phyloP scores from a whole-genome alignment of 164 flowering plant genomes.

The Stephania yunnanensis region DNA sequence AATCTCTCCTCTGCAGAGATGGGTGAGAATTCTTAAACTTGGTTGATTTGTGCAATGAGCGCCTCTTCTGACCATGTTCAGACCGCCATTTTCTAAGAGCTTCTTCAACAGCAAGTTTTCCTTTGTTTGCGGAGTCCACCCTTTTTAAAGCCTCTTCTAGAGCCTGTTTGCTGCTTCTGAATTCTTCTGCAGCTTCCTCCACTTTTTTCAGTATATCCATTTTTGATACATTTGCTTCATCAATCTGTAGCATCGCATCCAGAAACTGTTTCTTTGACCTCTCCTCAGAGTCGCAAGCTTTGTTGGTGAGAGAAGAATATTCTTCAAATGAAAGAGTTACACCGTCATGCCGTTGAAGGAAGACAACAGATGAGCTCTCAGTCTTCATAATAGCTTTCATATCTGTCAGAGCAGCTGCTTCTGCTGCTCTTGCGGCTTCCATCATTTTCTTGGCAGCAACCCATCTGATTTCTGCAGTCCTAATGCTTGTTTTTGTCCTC shows the following conservation, averaged over 20 bases:
- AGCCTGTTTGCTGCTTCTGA: conserved; percentile 59
- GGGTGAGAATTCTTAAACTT: conserved; percentile 67
- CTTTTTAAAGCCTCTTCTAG: conserved; percentile 67
- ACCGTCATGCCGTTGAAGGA: conserved; percentile 24
- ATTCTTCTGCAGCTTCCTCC: conserved; percentile 76
- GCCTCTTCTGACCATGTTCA: conserved; percentile 64
- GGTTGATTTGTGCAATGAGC: conserved; percentile 44
- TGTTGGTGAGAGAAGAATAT: conserved; percentile 46
- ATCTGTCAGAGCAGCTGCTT: conserved; percentile 74
- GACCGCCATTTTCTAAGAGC: conserved; percentile 84
- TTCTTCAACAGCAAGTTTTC: conserved; percentile 78
- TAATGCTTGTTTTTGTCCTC: conserved; percentile 49
- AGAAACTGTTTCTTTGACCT: conserved; percentile 39
- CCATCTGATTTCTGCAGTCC: conserved; percentile 69
- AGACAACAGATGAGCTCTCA: conserved; percentile 22
- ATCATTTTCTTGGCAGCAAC: conserved; percentile 82
- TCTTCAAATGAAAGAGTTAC: conserved; percentile 73
- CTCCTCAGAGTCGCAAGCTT: conserved; percentile 65
- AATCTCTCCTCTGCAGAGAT: conserved; percentile 47
- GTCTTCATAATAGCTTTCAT: conserved; percentile 50
- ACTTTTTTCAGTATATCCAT: conserved; percentile 53
- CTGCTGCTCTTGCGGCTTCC: conserved; percentile 81
- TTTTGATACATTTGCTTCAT: conserved; percentile 64
- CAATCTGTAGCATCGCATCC: conserved; percentile 53
- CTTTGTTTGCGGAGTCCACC: conserved; percentile 75